Conservation (phyloP, 1,284 basidiomycete species). For the Blastosporella zonata region DNA sequence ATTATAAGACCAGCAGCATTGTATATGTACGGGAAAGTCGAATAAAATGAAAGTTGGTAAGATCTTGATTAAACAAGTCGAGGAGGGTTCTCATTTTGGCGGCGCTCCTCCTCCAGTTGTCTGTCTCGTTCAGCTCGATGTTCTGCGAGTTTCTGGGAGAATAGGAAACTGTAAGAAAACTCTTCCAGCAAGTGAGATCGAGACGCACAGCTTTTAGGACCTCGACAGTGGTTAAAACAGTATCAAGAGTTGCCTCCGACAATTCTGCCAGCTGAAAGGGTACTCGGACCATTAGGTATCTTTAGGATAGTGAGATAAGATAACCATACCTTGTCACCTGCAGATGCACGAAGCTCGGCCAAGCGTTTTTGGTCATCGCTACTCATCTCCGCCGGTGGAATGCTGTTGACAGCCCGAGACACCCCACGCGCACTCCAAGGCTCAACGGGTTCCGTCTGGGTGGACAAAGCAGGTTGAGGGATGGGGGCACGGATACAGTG, state of each 20-base stretch:
- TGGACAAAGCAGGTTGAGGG: slow-evolving; percentile 20
- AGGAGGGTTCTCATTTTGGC: slow-evolving; percentile 19
- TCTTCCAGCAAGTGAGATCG: neutral
- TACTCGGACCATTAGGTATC: neutral
- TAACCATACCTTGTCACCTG: slow-evolving; percentile 51
- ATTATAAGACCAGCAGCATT: neutral
- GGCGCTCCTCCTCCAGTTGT: slow-evolving; percentile 35
- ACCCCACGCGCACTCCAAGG: slow-evolving; percentile 16
- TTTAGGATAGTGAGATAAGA: neutral
- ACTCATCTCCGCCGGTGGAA: slow-evolving; percentile 21
- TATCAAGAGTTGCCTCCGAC: slow-evolving; percentile 68
- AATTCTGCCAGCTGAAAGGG: slow-evolving; percentile 53
- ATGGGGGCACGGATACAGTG: slow-evolving; percentile 32
- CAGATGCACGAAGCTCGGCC: slow-evolving; percentile 46
- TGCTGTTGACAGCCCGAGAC: slow-evolving; percentile 22
- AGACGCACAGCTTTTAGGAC: slow-evolving; percentile 55
- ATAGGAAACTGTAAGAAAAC: slow-evolving; percentile 2
- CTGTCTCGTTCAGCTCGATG: slow-evolving; percentile 53
- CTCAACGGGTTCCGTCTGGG: slow-evolving; percentile 13
- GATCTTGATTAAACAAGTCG: slow-evolving; percentile 25
- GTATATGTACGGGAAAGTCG: neutral
- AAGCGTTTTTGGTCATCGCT: slow-evolving; percentile 42
- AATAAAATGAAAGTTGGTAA: neutral
- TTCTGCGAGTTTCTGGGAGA: slow-evolving; percentile 56
- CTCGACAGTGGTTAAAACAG: slow-evolving; percentile 52